Evolutionary conservation across 192 early-diverging fungal genomes (phyloP).

Genomic region (Coemansia nantahalensis): DNA sequence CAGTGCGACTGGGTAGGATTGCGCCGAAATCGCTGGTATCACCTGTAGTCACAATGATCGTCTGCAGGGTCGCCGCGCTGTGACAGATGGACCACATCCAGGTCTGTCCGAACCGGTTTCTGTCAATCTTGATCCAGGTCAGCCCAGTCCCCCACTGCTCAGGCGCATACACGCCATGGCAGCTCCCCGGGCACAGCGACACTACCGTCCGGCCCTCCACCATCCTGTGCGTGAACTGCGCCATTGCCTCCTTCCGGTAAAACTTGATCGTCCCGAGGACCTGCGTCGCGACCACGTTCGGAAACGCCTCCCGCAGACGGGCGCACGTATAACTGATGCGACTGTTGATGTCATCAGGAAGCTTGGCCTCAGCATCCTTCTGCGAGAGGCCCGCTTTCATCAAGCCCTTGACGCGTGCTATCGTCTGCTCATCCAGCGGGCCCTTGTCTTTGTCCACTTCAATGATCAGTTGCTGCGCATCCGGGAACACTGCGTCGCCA

Average conservation of each 20-base stretch:
- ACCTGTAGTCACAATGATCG: not conserved
- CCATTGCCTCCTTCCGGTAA: no score
- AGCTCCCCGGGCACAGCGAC: not conserved
- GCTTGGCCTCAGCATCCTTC: not conserved
- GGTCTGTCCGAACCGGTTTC: not conserved
- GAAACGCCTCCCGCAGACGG: not conserved
- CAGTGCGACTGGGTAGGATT: not conserved
- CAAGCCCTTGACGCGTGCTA: no score
- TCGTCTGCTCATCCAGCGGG: not conserved
- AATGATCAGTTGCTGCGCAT: not conserved
- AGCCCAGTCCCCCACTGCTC: not conserved
- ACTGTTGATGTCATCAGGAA: not conserved
- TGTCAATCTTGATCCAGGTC: not conserved
- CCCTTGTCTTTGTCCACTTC: not conserved
- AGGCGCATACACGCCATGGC: not conserved
- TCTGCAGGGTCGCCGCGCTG: conserved; percentile 1
- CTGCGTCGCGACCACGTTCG: not conserved
- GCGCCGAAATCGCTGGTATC: not conserved
- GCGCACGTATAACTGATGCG: not conserved
- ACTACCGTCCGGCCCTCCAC: not conserved
- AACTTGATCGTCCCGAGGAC: no score
- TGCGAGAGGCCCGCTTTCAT: no score
- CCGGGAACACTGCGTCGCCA: no score
- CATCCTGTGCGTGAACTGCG: no score
- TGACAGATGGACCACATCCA: not conserved